Conservation (phyloP, 257 asterid species). For the Solanum medicagineum region DNA sequence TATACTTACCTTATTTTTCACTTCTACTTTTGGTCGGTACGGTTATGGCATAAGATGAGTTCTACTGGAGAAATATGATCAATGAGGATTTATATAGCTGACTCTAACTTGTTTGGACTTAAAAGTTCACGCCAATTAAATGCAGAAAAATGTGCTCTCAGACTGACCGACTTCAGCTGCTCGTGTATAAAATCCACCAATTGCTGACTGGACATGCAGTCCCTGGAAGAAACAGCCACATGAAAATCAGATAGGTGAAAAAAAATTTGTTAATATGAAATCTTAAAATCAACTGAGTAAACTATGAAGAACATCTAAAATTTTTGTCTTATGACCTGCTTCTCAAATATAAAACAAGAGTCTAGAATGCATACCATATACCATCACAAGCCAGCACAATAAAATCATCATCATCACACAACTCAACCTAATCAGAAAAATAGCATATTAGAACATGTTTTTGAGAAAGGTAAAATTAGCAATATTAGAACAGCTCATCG, state of each 20-base stretch:
- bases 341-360: background rate
- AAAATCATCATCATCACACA: slow-evolving; percentile 82
- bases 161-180: slow-evolving; percentile 74
- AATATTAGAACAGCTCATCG: background rate
- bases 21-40: background rate
- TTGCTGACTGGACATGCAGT: slow-evolving; percentile 97
- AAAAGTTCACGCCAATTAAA: background rate
- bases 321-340: background rate
- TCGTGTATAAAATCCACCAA: slow-evolving; percentile 76
- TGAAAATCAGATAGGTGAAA: background rate
- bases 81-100: background rate
- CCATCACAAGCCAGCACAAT: slow-evolving; percentile 96
- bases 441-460: background rate
- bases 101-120: background rate
- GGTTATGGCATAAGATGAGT: background rate
- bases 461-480: background rate
- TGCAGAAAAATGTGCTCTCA: background rate
- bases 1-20: background rate
- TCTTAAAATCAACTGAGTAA: background rate
- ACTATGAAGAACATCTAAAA: background rate
- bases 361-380: slow-evolving; percentile 51
- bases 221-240: slow-evolving; percentile 35
- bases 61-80: background rate
- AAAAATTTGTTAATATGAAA: background rate
- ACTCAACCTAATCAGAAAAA: slow-evolving; percentile 57